Conservation (phyloP, 148 eudicot species). For the Beta vulgaris region DNA sequence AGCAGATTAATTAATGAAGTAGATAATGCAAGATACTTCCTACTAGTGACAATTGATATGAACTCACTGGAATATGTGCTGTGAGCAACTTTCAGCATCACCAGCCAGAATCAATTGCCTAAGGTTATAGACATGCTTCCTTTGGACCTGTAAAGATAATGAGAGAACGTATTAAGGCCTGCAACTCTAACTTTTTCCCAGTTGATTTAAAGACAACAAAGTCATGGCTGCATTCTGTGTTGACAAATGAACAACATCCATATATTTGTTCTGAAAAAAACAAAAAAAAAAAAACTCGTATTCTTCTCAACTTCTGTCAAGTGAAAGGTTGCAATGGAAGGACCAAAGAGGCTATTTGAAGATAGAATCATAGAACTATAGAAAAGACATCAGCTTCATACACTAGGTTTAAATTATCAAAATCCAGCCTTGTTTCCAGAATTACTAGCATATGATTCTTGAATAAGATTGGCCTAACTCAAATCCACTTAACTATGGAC, state of each 20-base stretch:
- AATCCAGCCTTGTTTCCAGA: neutral
- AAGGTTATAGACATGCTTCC: conserved; percentile 90
- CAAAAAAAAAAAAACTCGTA: neutral
- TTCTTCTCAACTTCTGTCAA: neutral
- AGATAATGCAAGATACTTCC: neutral
- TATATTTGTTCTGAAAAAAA: neutral
- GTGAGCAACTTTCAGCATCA: conserved; percentile 77
- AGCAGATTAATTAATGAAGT: neutral
- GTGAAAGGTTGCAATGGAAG: neutral
- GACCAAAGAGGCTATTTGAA: neutral
- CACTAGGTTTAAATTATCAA: neutral
- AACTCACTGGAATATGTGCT: conserved; percentile 80
- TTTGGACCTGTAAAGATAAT: conserved; percentile 65
- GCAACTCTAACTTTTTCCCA: neutral
- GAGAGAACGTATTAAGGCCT: conserved; percentile 5
- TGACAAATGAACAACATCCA: neutral
- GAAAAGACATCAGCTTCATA: neutral
- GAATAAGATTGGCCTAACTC: neutral
- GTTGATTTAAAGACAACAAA: neutral
- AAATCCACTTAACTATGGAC: neutral
- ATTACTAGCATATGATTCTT: neutral
- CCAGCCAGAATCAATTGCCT: conserved; percentile 84
- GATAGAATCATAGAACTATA: neutral
- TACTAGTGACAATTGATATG: neutral
- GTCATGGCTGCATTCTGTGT: neutral